Evolutionary conservation across 192 early-diverging fungal genomes (phyloP), one percentile per base, ranked within the genome.

Genomic region (Jimgerdemannia lactiflua): DNA sequence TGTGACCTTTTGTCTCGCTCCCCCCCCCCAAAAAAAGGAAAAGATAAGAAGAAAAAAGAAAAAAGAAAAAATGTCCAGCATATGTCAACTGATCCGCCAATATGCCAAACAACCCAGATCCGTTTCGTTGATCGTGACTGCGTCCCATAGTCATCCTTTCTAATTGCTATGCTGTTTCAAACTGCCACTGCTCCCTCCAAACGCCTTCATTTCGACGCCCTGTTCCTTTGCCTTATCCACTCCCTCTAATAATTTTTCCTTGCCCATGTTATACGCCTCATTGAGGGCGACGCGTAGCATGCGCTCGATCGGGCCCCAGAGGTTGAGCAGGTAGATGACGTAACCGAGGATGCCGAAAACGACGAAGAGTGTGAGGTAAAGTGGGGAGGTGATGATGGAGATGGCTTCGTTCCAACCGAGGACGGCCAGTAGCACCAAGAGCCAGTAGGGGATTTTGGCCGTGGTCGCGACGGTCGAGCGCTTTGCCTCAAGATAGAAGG

Each of bases 351-450:
- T 76, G 19, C 90, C 89, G 3, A 91, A 71, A 73, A 95, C 71
- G 0, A 86, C 80, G 44, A 87, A 78, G 17, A 91, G 76, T 29
- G 97, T 76, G 71, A 97, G 83, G 74, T 96, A 97, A 11, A 96
- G 29, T 29, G 98, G 98, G 75, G 92, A 97, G 59, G 86, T 89
- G 49, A 98, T 74, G 19, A 99, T 86, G 1, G 92, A 74, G 81
- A 95, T 87, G 40, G 96, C 93, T 82, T 99, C 98, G 75, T 99
- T 99, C 95, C 96, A 99, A 29, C 98, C 98, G 4, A 99, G 85
- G 10, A 93, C 73, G 4, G 97, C 79, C 44, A 95, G 82, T 71
- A 95, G 72, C 17, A 91, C 87, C 39, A 95, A 83, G 71, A 97
- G 88, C 95, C 96, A 99, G 40, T 84, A 76, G 1, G 97, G 97